Evolutionary conservation across 2,329 filamentous ascomycete species (phyloP).

Genomic region (Colletotrichum somersetense): DNA sequence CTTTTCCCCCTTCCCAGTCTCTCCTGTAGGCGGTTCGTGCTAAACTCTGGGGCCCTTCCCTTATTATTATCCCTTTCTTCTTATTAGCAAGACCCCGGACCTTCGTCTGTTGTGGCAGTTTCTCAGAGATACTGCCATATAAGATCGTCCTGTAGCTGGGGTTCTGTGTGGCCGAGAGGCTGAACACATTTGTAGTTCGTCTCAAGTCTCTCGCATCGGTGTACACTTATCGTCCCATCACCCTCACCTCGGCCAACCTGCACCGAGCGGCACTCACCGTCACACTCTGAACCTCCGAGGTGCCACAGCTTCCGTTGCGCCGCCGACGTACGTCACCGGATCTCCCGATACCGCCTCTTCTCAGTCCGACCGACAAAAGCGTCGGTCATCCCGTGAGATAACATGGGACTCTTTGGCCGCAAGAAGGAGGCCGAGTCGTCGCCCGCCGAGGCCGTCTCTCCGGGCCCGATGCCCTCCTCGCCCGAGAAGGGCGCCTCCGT

Average conservation of each 20-base stretch:
- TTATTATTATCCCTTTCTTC: neutral
- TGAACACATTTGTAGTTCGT: neutral
- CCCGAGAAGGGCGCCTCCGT: constrained; percentile 21
- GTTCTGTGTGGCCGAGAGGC: neutral
- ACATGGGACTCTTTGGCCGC: constrained; percentile 18
- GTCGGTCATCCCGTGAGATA: neutral
- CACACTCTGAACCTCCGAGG: constrained; percentile 18
- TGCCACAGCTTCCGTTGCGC: neutral
- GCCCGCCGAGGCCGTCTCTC: constrained; percentile 13
- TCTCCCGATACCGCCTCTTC: neutral
- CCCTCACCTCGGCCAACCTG: constrained; percentile 3
- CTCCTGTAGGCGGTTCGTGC: constrained; percentile 9
- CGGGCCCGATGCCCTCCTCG: neutral
- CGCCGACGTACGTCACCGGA: constrained; percentile 1
- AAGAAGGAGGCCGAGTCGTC: constrained; percentile 27
- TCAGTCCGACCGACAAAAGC: neutral
- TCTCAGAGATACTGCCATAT: neutral
- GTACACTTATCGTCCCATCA: neutral
- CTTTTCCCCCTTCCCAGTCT: neutral
- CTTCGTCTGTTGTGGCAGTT: neutral
- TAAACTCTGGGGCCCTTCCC: neutral
- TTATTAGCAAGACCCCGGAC: neutral
- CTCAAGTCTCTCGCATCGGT: neutral
- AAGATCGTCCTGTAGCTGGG: neutral
- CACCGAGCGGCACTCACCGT: neutral